A percentile compares a stretch with the other conserved stretches of the same genome.
phyloP scores from a whole-genome alignment of 2,329 filamentous ascomycete genomes.

The Arachnomyces sp. region DNA sequence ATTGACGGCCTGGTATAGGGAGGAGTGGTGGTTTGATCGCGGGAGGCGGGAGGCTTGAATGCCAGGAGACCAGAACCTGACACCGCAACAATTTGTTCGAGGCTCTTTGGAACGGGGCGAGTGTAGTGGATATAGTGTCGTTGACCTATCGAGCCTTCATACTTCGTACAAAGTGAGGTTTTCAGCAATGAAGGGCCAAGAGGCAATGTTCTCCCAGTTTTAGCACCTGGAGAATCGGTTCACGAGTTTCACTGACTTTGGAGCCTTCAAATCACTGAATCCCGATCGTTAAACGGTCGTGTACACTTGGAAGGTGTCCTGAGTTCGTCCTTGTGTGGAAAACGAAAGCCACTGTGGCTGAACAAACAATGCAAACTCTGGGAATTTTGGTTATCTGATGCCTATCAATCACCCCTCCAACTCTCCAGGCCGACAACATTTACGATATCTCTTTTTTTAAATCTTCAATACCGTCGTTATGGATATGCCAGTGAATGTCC shows the following conservation, averaged over 20 bases:
- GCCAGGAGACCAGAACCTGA: conserved; percentile 1
- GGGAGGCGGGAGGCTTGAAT: conserved; percentile 20
- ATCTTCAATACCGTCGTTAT: conserved; percentile 24
- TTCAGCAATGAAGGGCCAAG: too few relatives aligned
- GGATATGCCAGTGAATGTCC: conserved; percentile 62
- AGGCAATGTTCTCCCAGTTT: too few relatives aligned
- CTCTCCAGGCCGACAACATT: neutral
- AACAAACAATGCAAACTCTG: conserved; percentile 18
- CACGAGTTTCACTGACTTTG: too few relatives aligned
- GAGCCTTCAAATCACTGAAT: too few relatives aligned
- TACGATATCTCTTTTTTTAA: conserved; percentile 5
- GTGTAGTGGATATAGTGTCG: conserved; percentile 17
- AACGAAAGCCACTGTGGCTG: conserved; percentile 14
- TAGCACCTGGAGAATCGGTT: too few relatives aligned
- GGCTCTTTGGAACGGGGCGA: conserved; percentile 12
- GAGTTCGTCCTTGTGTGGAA: conserved; percentile 7
- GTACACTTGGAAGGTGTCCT: neutral
- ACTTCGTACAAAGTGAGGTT: conserved; percentile 14
- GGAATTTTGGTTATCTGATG: neutral
- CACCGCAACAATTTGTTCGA: conserved; percentile 6
- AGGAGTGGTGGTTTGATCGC: conserved; percentile 11
- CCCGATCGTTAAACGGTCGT: too few relatives aligned
- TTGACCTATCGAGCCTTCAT: conserved; percentile 26
- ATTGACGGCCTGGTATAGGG: conserved; percentile 23
- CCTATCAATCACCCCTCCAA: neutral